Conservation (phyloP, 768 basidiomycete genomes). For the Cystobasidiopsis lactophilus region DNA sequence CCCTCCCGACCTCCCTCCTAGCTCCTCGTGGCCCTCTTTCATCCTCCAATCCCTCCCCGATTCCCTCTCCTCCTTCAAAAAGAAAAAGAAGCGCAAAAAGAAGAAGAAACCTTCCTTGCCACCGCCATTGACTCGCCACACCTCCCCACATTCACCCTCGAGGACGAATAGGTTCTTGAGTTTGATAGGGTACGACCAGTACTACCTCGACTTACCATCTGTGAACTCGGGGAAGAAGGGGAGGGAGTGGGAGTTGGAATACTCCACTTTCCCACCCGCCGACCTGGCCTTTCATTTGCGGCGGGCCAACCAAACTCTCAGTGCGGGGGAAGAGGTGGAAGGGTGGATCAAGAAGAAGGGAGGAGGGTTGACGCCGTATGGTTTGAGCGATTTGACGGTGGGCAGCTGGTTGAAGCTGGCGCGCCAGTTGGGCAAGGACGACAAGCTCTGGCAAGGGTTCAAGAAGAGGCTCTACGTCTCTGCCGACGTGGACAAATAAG, state of each 20-base stretch:
- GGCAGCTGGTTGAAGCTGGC: constrained; percentile 47
- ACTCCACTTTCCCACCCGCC: constrained; percentile 40
- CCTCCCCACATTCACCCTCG: constrained; percentile 39
- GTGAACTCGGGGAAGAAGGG: not conserved
- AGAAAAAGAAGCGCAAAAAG: constrained; percentile 29
- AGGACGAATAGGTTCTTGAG: constrained; percentile 46
- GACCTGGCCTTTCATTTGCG: constrained; percentile 8
- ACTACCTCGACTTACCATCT: constrained; percentile 21
- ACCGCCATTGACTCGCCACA: constrained; percentile 37
- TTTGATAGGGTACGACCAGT: constrained; percentile 69
- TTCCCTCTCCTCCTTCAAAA: too few relatives aligned
- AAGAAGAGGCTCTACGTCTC: constrained; percentile 52
- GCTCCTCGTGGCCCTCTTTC: too few relatives aligned
- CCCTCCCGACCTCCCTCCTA: too few relatives aligned
- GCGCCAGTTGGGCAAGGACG: constrained; percentile 31
- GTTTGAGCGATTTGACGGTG: constrained; percentile 55
- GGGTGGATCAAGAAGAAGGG: constrained; percentile 26
- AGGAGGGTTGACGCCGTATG: constrained; percentile 36
- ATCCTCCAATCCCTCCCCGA: too few relatives aligned
- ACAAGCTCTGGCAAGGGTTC: constrained; percentile 43
- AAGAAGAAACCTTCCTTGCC: constrained; percentile 39
- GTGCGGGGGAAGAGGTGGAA: constrained; percentile 26
- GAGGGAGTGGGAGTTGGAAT: constrained; percentile 20
- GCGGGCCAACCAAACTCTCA: constrained; percentile 31
- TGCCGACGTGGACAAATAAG: not conserved